These are phyloP conservation scores for Cladosporium sp. DNA, from an alignment of 2,329 filamentous ascomycete genomes.

Conservation along the genomic window DNA sequence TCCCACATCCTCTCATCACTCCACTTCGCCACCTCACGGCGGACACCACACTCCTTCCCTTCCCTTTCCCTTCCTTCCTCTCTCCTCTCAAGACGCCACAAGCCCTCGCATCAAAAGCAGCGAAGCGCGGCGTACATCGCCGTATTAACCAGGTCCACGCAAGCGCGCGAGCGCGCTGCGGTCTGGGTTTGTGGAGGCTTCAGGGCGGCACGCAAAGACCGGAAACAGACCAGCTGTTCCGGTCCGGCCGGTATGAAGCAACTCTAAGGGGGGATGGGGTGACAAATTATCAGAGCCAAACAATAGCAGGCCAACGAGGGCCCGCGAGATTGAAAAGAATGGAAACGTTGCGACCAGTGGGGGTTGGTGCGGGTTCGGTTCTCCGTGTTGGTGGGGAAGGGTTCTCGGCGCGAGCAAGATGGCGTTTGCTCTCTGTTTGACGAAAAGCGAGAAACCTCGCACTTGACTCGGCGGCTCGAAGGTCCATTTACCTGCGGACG, in stretches of 20 bases:
- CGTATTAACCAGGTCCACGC: conserved; percentile 6
- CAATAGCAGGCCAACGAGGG: conserved; percentile 2
- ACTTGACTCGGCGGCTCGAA: background rate
- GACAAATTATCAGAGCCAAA: conserved; percentile 10
- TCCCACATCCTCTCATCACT: background rate
- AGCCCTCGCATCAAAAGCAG: conserved; percentile 8
- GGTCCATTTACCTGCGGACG: conserved; percentile 29
- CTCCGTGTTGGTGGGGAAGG: background rate
- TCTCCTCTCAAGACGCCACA: background rate
- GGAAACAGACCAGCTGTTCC: conserved; percentile 7
- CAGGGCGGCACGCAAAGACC: conserved; percentile 8
- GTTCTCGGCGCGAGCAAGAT: background rate
- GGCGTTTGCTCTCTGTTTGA: background rate
- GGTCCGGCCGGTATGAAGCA: background rate
- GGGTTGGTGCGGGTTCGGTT: conserved; percentile 1
- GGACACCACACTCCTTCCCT: background rate
- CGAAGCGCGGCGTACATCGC: conserved; percentile 6
- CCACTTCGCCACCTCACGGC: background rate
- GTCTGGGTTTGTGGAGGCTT: conserved; percentile 7
- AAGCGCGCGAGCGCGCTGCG: background rate
- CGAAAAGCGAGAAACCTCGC: background rate
- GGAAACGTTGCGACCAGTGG: conserved; percentile 1
- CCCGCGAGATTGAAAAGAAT: conserved; percentile 7
- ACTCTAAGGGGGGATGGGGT: background rate
- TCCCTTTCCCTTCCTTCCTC: background rate